Base-by-base conservation (phyloP, 1,284 basidiomycete genomes). In the Puccinia polysora region DNA sequence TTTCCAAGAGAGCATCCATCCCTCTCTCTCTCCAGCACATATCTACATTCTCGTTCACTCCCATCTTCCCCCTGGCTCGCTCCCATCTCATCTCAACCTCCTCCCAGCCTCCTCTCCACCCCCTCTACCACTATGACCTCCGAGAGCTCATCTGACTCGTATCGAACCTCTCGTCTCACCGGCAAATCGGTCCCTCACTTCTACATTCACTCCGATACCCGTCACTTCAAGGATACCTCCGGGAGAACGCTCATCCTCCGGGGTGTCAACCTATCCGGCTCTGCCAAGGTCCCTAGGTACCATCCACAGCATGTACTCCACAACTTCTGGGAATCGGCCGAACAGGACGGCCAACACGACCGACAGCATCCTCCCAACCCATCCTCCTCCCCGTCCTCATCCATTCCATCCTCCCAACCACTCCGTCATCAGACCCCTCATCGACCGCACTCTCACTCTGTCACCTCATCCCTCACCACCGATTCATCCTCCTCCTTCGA, bases 181-280 rank as follows among this genome's bases (percentile, higher is more conserved):
- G 65, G 65, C 20, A 56, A 68, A 32, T 43, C 68, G 36, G 73
- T 76, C 6, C 74, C 74, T 2, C 49, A 75, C 12, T 64, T 73
- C 55, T 76, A 74, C 69, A 65, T 76, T n/a, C 75, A 79, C 60
- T 76, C 78, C 49, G 76, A 76, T 15, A 75, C 77, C 25, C 74
- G 75, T 75, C 85, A 88, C 76, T 97, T 97, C 79, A 86, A 91
- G 77, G 92, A 97, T 81, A 86, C 84, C 60, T 81, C 84, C 65
- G 93, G 93, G 10, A 87, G 95, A 52, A 88, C 89, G 0, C 81
- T 97, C 23, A 83, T 97, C 30, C 83, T 98, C 0, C 87, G 95
- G 50, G 95, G 95, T 43, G 88, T 97, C 72, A 97, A 98, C 80
- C 85, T 97, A 67, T 90, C 90, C 6, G 92, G 91, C 2, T 87